Base-by-base conservation (phyloP, 2,329 filamentous ascomycete genomes). In the Alternaria burnsii region DNA sequence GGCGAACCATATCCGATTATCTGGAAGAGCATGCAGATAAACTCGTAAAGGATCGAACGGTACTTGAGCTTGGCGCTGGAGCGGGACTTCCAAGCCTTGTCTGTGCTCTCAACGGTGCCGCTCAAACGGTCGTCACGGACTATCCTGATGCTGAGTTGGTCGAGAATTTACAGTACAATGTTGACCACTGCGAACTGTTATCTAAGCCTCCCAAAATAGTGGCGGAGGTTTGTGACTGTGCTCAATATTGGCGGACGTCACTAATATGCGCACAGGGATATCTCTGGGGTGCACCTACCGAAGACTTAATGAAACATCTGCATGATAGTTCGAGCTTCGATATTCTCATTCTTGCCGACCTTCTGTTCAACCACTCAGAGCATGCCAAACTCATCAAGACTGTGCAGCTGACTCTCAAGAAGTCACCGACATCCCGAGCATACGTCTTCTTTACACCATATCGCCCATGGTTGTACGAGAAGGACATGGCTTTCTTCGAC, bases 361-460 rank as follows among this genome's bases (percentile, higher is more conserved):
- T 97, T 51, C 85, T 97, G 4, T 98, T 97, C 81, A 92, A 95
- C 61, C 93, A 97, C 76, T 91, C 89, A 5, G 93, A 97, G 81
- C 94, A 97, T 74, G 82, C 80, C 2, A 93, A 92, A 71, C 83
- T 97, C 61, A 83, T 96, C 66, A 84, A 86, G 66, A 93, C 90
- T 4, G 86, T 97, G 61, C 82, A 86, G 71, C 76, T 85, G 72
- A 91, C 90, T 16, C 79, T 97, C 71, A 86, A 84, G 68, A 83
- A 81, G 62, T 78, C 81, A 4, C 70, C 76, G 4, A 81, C 82
- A 2, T 87, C 89, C 50, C 85, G 84, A 55, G 93, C 93, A 2
- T 86, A 94, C 70, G 93, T 97, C 8, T 96, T 97, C 78, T 98
- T 97, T 81, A 97, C 94, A 0, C 94, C 92, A 20, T 97, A 98